Base-by-base conservation (phyloP, 208 protist genomes). In the Porcisia deanei region DNA sequence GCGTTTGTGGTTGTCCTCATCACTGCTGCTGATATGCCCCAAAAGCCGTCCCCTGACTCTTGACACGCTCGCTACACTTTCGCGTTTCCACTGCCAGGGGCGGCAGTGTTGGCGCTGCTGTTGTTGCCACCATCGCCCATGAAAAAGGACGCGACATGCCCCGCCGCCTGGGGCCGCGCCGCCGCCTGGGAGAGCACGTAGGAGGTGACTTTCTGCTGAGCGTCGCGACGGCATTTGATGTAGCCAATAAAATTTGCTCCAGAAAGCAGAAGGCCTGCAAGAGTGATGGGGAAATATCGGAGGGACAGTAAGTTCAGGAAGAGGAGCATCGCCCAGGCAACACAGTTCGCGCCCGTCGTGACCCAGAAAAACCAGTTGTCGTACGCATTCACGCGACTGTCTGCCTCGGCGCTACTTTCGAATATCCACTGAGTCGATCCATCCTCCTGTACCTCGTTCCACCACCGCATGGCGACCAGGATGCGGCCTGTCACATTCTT, bases 401-500 rank as follows among this genome's bases (percentile, higher is more conserved):
- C 88, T 1, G 79, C 76, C 47, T 96, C 87, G 3, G 86, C 85
- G 64, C 77, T 81, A 71, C 93, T 98, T 84, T 99, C 98, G 76
- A 98, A 99, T 5, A 98, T 74, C 97, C 98, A 99, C 58, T 91
- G 81, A 57, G 89, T 95, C 41, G 83, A 77, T 8, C 98, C 98
- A 74, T 99, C 96, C 1, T 98, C 94, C 58, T 88, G 85, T 45
- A 99, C 89, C 73, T 98, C 91, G 80, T 98, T 98, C 96, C 98
- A 99, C 95, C 95, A 98, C 60, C 97, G 88, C 79, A 99, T 89
- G 30, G 91, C 88, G 2, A 98, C 98, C 1, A 99, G 80, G 41
- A 99, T 67, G 25, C 98, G 91, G 5, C 98, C 98, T 7, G 92
- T 97, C 30, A 99, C 86, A 78, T 99, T 99, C 85, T 99, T 99